Percentiles rank a stretch among this genome's conserved stretches.
These are phyloP conservation scores for Hamiltosporidium tvaerminnensis DNA, from an alignment of 371 early-diverging fungal species.

Conservation along the genomic window DNA sequence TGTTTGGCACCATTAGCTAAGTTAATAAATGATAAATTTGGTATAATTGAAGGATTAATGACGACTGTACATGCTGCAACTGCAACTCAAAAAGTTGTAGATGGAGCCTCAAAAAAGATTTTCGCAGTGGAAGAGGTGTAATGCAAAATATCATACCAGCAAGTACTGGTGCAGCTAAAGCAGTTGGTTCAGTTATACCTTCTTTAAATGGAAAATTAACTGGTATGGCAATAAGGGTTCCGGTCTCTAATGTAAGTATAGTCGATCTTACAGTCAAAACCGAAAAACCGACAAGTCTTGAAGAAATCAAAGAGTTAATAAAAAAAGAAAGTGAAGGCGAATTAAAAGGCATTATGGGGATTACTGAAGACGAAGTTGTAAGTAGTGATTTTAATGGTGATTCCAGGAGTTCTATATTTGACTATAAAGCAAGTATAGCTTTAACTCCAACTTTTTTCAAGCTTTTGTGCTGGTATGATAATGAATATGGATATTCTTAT, in stretches of 20 bases:
- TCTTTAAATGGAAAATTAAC: conserved; percentile 67
- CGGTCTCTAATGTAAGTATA: conserved; percentile 85
- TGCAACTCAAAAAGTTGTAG: conserved; percentile 95
- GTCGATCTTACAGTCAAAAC: conserved; percentile 86
- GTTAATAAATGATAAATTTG: conserved; percentile 78
- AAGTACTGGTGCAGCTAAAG: conserved; percentile 95
- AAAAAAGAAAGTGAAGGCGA: conserved; percentile 57
- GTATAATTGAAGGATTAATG: conserved; percentile 70
- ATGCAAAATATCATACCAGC: conserved; percentile 95
- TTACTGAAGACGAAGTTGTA: conserved; percentile 87
- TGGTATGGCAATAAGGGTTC: conserved; percentile 68
- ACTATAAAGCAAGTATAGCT: conserved; percentile 84
- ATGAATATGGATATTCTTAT: conserved; percentile 72
- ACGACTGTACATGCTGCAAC: conserved; percentile 93
- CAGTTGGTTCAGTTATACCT: conserved; percentile 93
- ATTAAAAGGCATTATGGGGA: conserved; percentile 76
- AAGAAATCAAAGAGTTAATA: conserved; percentile 19
- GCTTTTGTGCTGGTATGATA: conserved; percentile 76
- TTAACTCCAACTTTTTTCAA: conserved; percentile 88
- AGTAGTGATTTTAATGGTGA: conserved; percentile 84
- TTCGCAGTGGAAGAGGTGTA: conserved; percentile 84
- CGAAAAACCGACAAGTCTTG: conserved; percentile 56
- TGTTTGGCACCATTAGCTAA: conserved; percentile 95
- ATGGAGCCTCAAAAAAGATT: conserved; percentile 90
- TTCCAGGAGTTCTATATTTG: conserved; percentile 73